Evolutionary conservation across 768 basidiomycete species (phyloP), one percentile per base, ranked within the genome.

Genomic region (Hydnomerulius pinastri): DNA sequence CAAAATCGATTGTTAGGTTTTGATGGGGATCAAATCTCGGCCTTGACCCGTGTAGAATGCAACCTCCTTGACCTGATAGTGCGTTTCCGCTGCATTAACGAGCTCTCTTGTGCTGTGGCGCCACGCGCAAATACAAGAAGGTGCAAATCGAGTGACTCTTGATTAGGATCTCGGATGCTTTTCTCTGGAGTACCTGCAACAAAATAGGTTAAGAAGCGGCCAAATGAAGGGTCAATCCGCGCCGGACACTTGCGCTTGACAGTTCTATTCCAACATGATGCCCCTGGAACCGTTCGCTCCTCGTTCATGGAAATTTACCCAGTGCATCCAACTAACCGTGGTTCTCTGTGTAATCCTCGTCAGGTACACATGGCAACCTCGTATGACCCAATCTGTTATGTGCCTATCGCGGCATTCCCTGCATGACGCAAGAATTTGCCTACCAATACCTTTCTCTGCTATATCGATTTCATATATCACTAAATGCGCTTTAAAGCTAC

Each of bases 381-480:
- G 25, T 27, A 29, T 27, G 29, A 9, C 28, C 54, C 53, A 60
- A 57, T 51, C 54, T 59, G 37, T 48, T 59, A 56, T 54, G 57
- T 56, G 40, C 45, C 49, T 52, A 25, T 46, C 65, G 64, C 62
- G 51, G 49, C 43, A 39, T 20, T 36, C 27, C 29, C 30, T 32
- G 46, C 23, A 48, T 44, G 62, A 55, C 56, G 51, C 48, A 50
- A 51, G 51, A 29, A 33, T 33, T n/a, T 12, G 32, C 13, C 13
- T 50, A 30, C 30, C 35, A 48, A 23, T 24, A 36, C 17, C 48
- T 44, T 50, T 24, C 52, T 52, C 50, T 18, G 10, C 32, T 55
- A 53, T 52, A 63, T 54, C 51, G 41, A 40, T 53, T 55, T 63
- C 63, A 64, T 64, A 55, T 55, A 63, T 64, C 64, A 55, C 41